Evolutionary conservation across 2,329 filamentous ascomycete species (phyloP).

Genomic region (Blumeria graminis): DNA sequence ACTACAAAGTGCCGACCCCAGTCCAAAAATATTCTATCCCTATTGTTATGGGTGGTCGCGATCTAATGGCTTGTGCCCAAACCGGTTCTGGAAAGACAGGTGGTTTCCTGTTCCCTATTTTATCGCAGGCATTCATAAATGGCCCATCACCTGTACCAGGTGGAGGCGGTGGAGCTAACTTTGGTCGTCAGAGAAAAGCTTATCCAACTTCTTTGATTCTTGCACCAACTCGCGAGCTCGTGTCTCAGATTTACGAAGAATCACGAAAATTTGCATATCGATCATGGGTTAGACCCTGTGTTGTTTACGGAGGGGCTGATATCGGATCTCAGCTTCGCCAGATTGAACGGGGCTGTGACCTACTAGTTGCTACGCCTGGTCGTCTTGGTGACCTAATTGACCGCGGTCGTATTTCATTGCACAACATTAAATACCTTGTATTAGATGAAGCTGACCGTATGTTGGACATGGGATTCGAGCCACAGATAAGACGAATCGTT

Average conservation of each 20-base stretch:
- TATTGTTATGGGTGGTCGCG: conserved; percentile 92
- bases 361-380: conserved; percentile 89
- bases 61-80: conserved; percentile 98
- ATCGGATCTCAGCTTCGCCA: conserved; percentile 95
- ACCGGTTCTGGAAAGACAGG: conserved; percentile 99
- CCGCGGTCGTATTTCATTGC: conserved; percentile 88
- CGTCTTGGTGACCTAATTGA: conserved; percentile 96
- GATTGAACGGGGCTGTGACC: conserved; percentile 91
- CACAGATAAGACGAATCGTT: conserved; percentile 94
- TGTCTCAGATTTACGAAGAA: conserved; percentile 96
- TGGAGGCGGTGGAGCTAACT: conserved; percentile 34
- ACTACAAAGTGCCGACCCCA: conserved; percentile 87
- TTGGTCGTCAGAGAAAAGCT: conserved; percentile 87
- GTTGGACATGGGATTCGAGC: conserved; percentile 99
- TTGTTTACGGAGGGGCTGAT: conserved; percentile 97
- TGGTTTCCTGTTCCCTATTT: conserved; percentile 96
- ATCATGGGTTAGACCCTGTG: conserved; percentile 94
- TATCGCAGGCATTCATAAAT: conserved; percentile 87
- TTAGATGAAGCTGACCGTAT: conserved; percentile 98
- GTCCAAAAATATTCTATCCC: conserved; percentile 99
- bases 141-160: conserved; percentile 52
- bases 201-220: conserved; percentile 91
- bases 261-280: conserved; percentile 95
- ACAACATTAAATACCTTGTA: conserved; percentile 98
- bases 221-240: conserved; percentile 90